Evolutionary conservation across 345 rosid species (phyloP), one percentile per base, ranked within the genome.

Genomic region (Camelina neglecta): DNA sequence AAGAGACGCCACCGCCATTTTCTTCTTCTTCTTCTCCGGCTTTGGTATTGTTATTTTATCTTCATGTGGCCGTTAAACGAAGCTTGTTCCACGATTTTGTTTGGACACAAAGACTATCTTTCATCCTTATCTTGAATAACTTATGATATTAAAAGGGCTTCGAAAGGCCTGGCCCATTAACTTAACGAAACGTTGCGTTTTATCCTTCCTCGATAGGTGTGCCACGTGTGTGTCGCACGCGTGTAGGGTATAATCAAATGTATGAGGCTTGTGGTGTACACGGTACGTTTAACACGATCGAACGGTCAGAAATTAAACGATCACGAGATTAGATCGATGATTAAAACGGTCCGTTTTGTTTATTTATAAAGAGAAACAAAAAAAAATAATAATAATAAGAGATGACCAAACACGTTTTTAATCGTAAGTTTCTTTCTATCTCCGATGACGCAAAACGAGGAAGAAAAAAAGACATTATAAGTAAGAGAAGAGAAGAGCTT

Each of bases 361-460:
- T 54, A 73, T 35, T 35, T 35, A 6, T 6, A 6, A 35, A 35
- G 7, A 16, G 18, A 18, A 18, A 18, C 18, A 18, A 18, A 18
- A 18, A 5, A 79, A 80, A 48, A 48, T 7, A 58, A 60, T 0
- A 29, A 33, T 13, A 75, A 44, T 4, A 38, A 49, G 33, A 69
- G 85, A 82, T 79, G 83, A 86, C 92, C 97, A 83, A 87, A 85
- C 88, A 88, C 80, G 87, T 75, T 81, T 82, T 83, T 44, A 67
- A 70, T 86, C 90, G 81, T 8, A 45, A 54, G 29, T 26, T 26
- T 26, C 29, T 50, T 48, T 35, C 11, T 24, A 16, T 44, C 65
- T 31, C 45, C 33, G 13, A 44, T 18, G 60, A 57, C 51, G 15
- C 56, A 20, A 61, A 75, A 42, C 67, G 21, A 67, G 45, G 50